Evolutionary conservation across 176 grass and related monocot genomes (phyloP).

Genomic region (Musa troglodytarum): DNA sequence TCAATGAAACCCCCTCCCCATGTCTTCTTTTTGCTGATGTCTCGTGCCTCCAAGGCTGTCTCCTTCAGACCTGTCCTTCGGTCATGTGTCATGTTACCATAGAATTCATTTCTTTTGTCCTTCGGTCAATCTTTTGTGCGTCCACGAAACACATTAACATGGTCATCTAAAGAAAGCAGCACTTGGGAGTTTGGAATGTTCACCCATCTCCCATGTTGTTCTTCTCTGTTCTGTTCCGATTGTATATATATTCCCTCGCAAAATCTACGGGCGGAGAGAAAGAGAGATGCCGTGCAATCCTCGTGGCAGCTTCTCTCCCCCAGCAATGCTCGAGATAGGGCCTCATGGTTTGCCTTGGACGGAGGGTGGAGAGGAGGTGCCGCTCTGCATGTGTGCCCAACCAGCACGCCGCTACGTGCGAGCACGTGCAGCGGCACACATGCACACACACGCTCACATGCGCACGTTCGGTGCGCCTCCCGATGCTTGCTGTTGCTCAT

Average conservation of each 20-base stretch:
- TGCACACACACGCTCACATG: constrained; percentile 2
- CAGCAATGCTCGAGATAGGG: background rate
- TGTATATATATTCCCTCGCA: background rate
- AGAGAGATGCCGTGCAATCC: background rate
- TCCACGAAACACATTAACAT: constrained; percentile 11
- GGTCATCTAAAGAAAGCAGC: background rate
- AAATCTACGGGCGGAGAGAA: background rate
- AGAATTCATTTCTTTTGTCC: constrained; percentile 13
- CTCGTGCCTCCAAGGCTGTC: background rate
- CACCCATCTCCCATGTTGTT: constrained; percentile 7
- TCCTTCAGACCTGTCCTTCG: constrained; percentile 23
- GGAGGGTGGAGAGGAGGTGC: background rate
- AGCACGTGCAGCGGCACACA: constrained; percentile 31
- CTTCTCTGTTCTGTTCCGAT: background rate
- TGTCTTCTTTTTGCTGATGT: background rate
- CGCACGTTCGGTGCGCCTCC: constrained; percentile 12
- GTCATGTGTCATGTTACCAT: constrained; percentile 11
- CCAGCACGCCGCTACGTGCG: constrained; percentile 2
- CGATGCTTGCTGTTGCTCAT: constrained; percentile 6
- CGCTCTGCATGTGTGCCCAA: constrained; percentile 12
- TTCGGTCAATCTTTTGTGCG: constrained; percentile 22
- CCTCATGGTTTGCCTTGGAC: background rate
- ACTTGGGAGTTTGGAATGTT: constrained; percentile 24
- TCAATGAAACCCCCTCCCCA: background rate
- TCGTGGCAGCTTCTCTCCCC: background rate